phyloP scores from a whole-genome alignment of 257 asterid genomes.

The Solanum chiquidenum region DNA sequence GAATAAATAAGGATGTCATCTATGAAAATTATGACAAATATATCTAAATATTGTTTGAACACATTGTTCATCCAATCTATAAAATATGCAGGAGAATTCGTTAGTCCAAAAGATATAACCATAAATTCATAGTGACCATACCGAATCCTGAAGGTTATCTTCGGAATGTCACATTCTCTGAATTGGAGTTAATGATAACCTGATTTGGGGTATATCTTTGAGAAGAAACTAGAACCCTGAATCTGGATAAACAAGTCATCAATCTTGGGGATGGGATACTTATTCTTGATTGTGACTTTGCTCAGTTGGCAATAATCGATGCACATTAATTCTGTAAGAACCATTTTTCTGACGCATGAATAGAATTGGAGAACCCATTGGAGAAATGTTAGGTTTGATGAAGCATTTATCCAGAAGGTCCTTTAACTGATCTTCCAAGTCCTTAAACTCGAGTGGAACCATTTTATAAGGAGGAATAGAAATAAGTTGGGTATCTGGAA shows the following conservation, averaged over 20 bases:
- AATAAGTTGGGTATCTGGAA: background rate
- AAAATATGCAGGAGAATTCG: no score
- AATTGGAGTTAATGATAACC: no score
- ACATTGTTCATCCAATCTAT: background rate
- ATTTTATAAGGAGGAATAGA: background rate
- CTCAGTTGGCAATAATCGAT: no score
- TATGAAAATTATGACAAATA: background rate
- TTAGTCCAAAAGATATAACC: background rate
- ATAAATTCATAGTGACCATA: background rate
- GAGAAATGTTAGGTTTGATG: background rate
- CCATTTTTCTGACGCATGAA: no score
- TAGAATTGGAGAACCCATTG: background rate
- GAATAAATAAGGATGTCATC: no score
- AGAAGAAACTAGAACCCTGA: background rate
- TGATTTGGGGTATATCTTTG: background rate
- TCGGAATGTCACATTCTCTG: background rate
- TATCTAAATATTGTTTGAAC: no score
- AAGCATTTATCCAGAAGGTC: background rate
- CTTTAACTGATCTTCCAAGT: no score
- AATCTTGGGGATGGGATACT: background rate
- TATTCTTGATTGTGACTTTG: background rate
- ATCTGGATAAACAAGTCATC: background rate
- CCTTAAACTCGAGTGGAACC: background rate
- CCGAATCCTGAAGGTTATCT: no score
- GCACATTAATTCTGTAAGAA: background rate